Base-by-base conservation (phyloP, 2,329 filamentous ascomycete species). In the Talaromyces islandicus region DNA sequence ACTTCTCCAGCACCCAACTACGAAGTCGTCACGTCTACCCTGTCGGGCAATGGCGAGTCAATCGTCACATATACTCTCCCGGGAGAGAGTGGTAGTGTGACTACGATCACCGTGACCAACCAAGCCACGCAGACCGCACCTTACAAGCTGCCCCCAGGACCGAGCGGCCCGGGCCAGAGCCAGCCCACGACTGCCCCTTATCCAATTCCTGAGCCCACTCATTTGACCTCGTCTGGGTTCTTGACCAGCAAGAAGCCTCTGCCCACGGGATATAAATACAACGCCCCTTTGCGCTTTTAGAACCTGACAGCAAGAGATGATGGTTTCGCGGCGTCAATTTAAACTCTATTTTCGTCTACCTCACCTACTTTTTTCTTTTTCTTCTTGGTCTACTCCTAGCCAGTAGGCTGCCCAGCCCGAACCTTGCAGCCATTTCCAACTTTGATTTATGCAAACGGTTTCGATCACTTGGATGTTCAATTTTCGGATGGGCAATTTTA, bases 221-320 rank as follows among this genome's bases (percentile, higher is more conserved):
- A 50, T 21, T 29, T 65, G 14, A 64, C 64, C 51, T 65, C 67
- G 58, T 69, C 68, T 55, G 65, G 72, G 50, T 74, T 73, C 63
- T 60, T 65, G 57, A 73, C 72, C 57, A 72, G 70, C 62, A 66
- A 64, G 54, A 54, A 54, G 46, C 50, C 64, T 32, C 61, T 64
- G 61, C 65, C 67, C 54, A 66, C 67, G 41, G 62, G 64, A 62
- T 70, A 21, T 32, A 46, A 27, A 29, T 69, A 21, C 41, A 46
- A 27, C 17, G 50, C 24, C 25, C 59, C 55, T 7, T 17, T 52
- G 12, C 48, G 11, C 25, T n/a, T n/a, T 52, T 52, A 52, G 48
- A 27, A 7, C 11, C n/a, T 46, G n/a, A 21, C 19, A 35, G 11
- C 3, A 35, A 35, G 32, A 35, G 12, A 35, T 5, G 2, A 35